Percentiles rank a stretch among this genome's conserved stretches.
Conservation (phyloP, 192 early-diverging fungal species). For the Phlyctochytrium bullatum region DNA sequence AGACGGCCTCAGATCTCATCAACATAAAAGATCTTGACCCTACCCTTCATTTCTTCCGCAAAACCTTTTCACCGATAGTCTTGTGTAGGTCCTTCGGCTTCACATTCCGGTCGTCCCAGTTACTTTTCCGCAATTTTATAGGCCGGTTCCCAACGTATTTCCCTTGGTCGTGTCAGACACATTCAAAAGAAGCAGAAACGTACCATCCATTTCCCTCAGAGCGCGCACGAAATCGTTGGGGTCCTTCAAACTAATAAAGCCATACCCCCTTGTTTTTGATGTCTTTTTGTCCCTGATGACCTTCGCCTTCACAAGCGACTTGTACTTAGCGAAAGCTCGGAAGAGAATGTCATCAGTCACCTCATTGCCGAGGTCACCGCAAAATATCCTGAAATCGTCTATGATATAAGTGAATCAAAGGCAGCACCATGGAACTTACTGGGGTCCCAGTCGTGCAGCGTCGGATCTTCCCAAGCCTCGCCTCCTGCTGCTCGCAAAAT, state of each 20-base stretch:
- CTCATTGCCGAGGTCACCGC: slow-evolving; percentile 92
- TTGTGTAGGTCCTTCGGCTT: slow-evolving; percentile 57
- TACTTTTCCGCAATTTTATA: slow-evolving; percentile 90
- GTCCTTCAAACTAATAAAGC: slow-evolving; percentile 90
- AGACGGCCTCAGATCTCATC: too few species aligned
- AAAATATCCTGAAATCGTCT: slow-evolving; percentile 93
- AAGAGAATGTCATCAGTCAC: slow-evolving; percentile 79
- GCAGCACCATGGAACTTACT: slow-evolving; percentile 31
- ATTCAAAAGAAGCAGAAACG: slow-evolving; percentile 10
- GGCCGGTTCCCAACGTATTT: slow-evolving; percentile 96
- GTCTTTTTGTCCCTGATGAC: slow-evolving; percentile 86
- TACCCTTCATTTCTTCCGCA: too few species aligned
- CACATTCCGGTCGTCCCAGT: slow-evolving; percentile 85
- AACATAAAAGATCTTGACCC: too few species aligned
- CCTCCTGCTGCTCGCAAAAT: slow-evolving; percentile 83
- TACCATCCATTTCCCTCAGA: slow-evolving; percentile 94
- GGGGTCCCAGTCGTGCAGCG: slow-evolving; percentile 81
- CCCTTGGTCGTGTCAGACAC: slow-evolving; percentile 40
- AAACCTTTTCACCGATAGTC: slow-evolving; percentile 13
- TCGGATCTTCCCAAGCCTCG: slow-evolving; percentile 88
- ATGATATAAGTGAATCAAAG: neutral
- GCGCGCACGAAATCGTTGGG: slow-evolving; percentile 89
- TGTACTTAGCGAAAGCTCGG: slow-evolving; percentile 83
- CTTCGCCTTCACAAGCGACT: slow-evolving; percentile 72
- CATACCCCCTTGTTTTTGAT: slow-evolving; percentile 86